Evolutionary conservation across 306 rosid species (phyloP).

Genomic region (Datisca glomerata): DNA sequence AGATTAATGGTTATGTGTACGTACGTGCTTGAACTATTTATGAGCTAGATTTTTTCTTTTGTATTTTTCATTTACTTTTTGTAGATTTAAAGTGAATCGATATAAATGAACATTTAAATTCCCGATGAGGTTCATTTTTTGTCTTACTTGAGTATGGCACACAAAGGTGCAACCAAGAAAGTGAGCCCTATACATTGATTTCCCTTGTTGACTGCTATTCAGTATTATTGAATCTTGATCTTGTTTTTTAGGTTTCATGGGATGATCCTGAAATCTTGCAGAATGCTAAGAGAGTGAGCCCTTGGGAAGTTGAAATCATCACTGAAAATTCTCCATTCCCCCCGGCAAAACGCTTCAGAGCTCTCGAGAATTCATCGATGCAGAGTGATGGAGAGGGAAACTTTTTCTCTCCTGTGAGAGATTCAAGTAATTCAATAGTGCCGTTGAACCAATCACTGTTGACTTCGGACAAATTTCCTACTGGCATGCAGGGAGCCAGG

Average conservation of each 20-base stretch:
- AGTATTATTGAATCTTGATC: conserved; percentile 1
- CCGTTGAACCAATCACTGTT: conserved; percentile 31
- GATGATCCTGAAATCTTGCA: conserved; percentile 59
- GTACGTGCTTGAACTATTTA: too few species aligned
- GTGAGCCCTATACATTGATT: background rate
- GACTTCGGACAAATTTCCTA: conserved; percentile 47
- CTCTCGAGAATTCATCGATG: conserved; percentile 16
- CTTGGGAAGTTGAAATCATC: conserved; percentile 61
- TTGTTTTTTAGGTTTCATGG: conserved; percentile 43
- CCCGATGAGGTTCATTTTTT: background rate
- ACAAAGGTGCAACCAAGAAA: too few species aligned
- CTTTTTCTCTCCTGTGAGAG: conserved; percentile 19
- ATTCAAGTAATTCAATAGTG: conserved; percentile 32
- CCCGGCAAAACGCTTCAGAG: conserved; percentile 34
- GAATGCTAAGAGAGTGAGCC: conserved; percentile 48
- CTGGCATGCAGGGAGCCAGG: conserved; percentile 99
- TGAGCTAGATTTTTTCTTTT: background rate
- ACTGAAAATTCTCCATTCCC: conserved; percentile 19
- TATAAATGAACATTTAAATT: background rate
- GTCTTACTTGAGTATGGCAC: background rate
- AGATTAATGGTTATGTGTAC: too few species aligned
- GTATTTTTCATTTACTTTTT: background rate
- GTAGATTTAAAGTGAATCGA: too few species aligned
- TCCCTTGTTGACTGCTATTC: background rate
- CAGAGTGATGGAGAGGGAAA: conserved; percentile 25